Evolutionary conservation across 2,329 filamentous ascomycete species (phyloP), one percentile per base, ranked within the genome.

Genomic region (Calonectria fujianensis): DNA sequence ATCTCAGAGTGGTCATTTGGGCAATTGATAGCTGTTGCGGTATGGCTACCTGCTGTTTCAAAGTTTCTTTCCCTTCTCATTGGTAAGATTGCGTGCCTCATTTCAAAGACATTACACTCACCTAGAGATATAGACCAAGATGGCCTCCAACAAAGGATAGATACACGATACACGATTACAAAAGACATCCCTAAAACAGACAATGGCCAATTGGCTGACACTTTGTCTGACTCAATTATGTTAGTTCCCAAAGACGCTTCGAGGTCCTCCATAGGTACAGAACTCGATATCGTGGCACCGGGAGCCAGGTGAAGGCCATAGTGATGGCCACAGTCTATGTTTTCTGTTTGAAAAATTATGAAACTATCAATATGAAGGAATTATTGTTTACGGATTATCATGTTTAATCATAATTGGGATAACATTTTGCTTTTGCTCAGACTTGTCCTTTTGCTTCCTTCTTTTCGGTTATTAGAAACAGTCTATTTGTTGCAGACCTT

Each of bases 1-100:
- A 39, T 61, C 7, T 37, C 57, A 5, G 57, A 61, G n/a, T 61
- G 57, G 57, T 35, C 57, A 29, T 61, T 61, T 39, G 57, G 57
- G n/a, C 57, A 61, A 41, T 41, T 61, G 5, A 14, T 61, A 1
- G 57, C 57, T 14, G 11, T 61, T 27, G 57, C 57, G 13, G n/a
- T 39, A 7, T 61, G 57, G 57, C 14, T 61, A 1, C 57, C 57
- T 29, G 35, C 20, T 8, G 3, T 29, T 39, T 61, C 57, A 61
- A 61, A 61, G n/a, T 61, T 61, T 14, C 11, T 61, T 41, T 61
- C 57, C 13, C 57, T 61, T 35, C 32, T 61, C 11, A 29, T 61
- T 14, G 57, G 57, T 61, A 41, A 5, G 35, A 18, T 18, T 7
- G 20, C 24, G 13, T 16, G n/a, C 5, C 16, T 7, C 20, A 13